Percentiles rank a stretch among this genome's conserved stretches.
phyloP scores from a whole-genome alignment of 768 basidiomycete genomes.

The Pleurotus djamor region DNA sequence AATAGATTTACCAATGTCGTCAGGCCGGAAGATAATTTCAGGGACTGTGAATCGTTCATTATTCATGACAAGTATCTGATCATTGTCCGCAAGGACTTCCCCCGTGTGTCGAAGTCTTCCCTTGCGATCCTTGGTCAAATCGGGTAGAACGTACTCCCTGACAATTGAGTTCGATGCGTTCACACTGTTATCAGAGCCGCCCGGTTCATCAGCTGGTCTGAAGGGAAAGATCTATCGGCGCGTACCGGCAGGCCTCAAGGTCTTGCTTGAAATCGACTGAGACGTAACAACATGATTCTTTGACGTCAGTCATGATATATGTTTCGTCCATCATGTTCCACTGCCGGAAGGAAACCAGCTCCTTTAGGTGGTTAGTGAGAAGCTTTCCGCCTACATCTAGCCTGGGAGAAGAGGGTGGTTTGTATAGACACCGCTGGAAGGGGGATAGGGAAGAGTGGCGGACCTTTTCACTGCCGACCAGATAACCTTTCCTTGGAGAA shows the following conservation, averaged over 20 bases:
- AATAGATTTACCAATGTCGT: constrained; percentile 68
- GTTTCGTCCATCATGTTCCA: constrained; percentile 99
- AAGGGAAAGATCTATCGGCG: constrained; percentile 9
- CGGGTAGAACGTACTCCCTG: constrained; percentile 89
- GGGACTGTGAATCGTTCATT: constrained; percentile 93
- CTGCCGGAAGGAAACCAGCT: constrained; percentile 90
- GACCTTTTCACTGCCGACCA: constrained; percentile 86
- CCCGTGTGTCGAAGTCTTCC: constrained; percentile 55
- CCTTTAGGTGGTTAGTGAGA: constrained; percentile 92
- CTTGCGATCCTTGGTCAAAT: constrained; percentile 67
- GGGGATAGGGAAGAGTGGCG: constrained; percentile 8
- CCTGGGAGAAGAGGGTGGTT: constrained; percentile 36
- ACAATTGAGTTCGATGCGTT: constrained; percentile 66
- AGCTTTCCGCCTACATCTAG: constrained; percentile 96
- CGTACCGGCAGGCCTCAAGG: constrained; percentile 78
- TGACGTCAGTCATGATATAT: constrained; percentile 89
- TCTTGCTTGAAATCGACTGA: constrained; percentile 70
- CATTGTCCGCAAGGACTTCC: constrained; percentile 51
- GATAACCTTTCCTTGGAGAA: constrained; percentile 70
- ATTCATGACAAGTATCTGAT: constrained; percentile 80
- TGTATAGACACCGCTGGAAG: constrained; percentile 9
- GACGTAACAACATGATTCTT: constrained; percentile 89
- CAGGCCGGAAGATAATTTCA: constrained; percentile 89
- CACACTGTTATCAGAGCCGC: constrained; percentile 30
- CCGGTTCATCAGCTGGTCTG: constrained; percentile 16